Conservation (phyloP, 1,139 yeast genomes). For the Yamadazyma aaseri region DNA sequence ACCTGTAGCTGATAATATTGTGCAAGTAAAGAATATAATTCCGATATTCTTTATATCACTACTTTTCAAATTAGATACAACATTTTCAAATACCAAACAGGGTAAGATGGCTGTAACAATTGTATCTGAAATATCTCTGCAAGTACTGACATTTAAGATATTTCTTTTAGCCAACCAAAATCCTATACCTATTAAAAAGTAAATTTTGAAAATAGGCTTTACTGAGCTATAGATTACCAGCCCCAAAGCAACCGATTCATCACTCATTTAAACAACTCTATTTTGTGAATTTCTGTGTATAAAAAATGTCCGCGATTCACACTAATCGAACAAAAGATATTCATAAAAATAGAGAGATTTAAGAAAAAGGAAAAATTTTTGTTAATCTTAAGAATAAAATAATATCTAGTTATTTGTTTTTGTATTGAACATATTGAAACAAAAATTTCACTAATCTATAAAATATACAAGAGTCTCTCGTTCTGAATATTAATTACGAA, state of each 20-base stretch:
- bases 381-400: too few species aligned
- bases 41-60: constrained; percentile 76
- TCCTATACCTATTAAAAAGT: constrained; percentile 71
- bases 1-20: constrained; percentile 42
- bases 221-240: constrained; percentile 74
- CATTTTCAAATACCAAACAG: constrained; percentile 72
- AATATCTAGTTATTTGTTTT: too few species aligned
- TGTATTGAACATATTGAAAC: too few species aligned
- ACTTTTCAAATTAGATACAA: constrained; percentile 68
- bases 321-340: too few species aligned
- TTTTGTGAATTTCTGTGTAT: too few species aligned
- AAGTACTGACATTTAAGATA: constrained; percentile 69
- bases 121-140: constrained; percentile 69
- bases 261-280: too few species aligned
- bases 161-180: constrained; percentile 63
- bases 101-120: constrained; percentile 76
- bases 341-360: too few species aligned
- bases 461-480: too few species aligned
- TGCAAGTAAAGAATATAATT: constrained; percentile 58
- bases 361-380: too few species aligned
- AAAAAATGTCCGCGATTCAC: too few species aligned
- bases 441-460: too few species aligned
- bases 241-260: constrained; percentile 42
- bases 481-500: too few species aligned
- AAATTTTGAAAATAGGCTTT: constrained; percentile 86